Conservation (phyloP, 139 green algal species). For the Haematococcus lacustris region DNA sequence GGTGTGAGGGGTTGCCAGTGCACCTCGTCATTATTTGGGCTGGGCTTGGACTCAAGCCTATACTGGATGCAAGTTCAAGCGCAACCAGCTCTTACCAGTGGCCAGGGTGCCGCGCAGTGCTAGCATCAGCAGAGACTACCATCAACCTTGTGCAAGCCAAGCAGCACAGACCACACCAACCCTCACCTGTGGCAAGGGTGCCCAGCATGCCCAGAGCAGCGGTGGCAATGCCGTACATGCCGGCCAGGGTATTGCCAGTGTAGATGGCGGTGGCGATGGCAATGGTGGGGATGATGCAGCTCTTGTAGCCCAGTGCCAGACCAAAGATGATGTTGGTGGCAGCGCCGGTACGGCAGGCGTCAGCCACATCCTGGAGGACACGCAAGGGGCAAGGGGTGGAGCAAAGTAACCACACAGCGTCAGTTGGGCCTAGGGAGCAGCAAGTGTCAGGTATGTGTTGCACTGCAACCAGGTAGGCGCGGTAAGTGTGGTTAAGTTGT, state of each 20-base stretch:
- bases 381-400: background rate
- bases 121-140: conserved; percentile 1
- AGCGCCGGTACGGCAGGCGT: conserved; percentile 89
- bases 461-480: background rate
- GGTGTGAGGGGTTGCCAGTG: no score
- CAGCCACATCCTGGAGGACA: conserved; percentile 75
- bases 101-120: no score
- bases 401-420: background rate
- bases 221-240: conserved; percentile 95
- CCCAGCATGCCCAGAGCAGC: conserved; percentile 93
- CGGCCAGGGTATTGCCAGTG: conserved; percentile 64
- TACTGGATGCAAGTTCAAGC: no score
- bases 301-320: conserved; percentile 96
- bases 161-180: no score
- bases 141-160: no score
- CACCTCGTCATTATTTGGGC: no score
- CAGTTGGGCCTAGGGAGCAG: no score
- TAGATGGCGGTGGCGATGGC: conserved; percentile 87
- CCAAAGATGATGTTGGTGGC: conserved; percentile 98
- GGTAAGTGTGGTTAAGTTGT: background rate
- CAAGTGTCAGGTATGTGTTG: no score
- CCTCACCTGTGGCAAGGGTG: conserved; percentile 73
- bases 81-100: no score
- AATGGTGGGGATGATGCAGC: conserved; percentile 72
- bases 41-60: no score